A percentile compares a stretch with the other conserved stretches of the same genome.
Conservation (phyloP, 2,329 filamentous ascomycete genomes). For the Neofusicoccum umdonicola region DNA sequence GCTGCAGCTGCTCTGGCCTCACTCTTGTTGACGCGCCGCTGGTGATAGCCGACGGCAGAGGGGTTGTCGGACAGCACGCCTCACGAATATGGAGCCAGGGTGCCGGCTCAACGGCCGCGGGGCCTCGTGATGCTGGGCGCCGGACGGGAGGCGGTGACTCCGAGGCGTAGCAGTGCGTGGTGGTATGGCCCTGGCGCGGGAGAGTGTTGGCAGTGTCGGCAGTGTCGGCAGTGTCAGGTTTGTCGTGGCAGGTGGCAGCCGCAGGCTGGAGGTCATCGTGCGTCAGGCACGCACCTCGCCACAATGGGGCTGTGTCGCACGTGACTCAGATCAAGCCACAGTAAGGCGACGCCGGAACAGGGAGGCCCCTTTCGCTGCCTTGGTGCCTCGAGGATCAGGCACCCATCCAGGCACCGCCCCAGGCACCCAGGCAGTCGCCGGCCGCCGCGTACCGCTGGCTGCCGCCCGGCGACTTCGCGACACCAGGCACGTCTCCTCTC, state of each 20-base stretch:
- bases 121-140: constrained; percentile 5
- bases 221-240: constrained; percentile 1
- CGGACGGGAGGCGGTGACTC: constrained; percentile 4
- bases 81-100: not conserved
- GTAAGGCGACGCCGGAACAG: no score
- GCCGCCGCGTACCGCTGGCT: not conserved
- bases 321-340: no score
- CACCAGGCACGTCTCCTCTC: constrained; percentile 1
- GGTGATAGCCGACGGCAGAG: constrained; percentile 4
- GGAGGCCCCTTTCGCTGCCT: no score
- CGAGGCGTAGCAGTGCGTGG: constrained; percentile 4
- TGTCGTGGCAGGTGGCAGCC: not conserved
- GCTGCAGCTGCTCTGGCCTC: constrained; percentile 14
- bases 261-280: not conserved
- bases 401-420: not conserved
- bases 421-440: not conserved
- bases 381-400: no score
- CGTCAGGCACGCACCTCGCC: not conserved
- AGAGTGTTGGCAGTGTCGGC: constrained; percentile 5
- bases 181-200: constrained; percentile 2
- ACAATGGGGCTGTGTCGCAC: no score
- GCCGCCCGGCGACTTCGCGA: not conserved
- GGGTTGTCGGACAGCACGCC: constrained; percentile 10
- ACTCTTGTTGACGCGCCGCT: not conserved
- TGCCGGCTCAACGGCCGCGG: constrained; percentile 3